Percentiles rank a stretch among this genome's conserved stretches.
These are phyloP conservation scores for Caloboletus firmus DNA, from an alignment of 1,284 basidiomycete species.

Conservation along the genomic window DNA sequence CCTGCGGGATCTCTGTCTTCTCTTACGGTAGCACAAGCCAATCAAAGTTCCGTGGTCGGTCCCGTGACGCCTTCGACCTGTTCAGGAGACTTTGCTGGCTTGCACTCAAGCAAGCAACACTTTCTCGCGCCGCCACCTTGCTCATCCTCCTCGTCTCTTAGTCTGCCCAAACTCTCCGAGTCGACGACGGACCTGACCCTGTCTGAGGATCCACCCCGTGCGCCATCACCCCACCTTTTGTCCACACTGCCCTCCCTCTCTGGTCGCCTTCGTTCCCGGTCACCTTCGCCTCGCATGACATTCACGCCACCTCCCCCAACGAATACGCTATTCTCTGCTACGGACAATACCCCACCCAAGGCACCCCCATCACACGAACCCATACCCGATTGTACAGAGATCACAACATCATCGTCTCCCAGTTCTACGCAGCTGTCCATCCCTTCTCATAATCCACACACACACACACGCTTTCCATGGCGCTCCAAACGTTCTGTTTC, in stretches of 20 bases:
- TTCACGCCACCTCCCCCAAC: constrained; percentile 3
- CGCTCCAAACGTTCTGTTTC: constrained; percentile 12
- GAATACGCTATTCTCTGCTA: not conserved
- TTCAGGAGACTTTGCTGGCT: constrained; percentile 15
- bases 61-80: constrained; percentile 21
- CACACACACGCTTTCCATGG: constrained; percentile 2
- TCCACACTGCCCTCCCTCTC: constrained; percentile 28
- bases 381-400: not conserved
- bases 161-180: constrained; percentile 18
- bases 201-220: constrained; percentile 11
- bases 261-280: constrained; percentile 9
- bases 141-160: constrained; percentile 30
- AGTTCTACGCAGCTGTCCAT: not conserved
- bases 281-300: constrained; percentile 9
- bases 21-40: constrained; percentile 8
- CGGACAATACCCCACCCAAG: not conserved
- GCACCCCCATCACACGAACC: not conserved
- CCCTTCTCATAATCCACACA: not conserved
- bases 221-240: constrained; percentile 28
- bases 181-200: constrained; percentile 12
- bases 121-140: constrained; percentile 24
- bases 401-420: not conserved
- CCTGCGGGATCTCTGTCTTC: constrained; percentile 30
- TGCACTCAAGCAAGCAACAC: constrained; percentile 3
- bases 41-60: constrained; percentile 8